Conservation (phyloP, 2,329 filamentous ascomycete species). For the Biscogniauxia mediterranea region DNA sequence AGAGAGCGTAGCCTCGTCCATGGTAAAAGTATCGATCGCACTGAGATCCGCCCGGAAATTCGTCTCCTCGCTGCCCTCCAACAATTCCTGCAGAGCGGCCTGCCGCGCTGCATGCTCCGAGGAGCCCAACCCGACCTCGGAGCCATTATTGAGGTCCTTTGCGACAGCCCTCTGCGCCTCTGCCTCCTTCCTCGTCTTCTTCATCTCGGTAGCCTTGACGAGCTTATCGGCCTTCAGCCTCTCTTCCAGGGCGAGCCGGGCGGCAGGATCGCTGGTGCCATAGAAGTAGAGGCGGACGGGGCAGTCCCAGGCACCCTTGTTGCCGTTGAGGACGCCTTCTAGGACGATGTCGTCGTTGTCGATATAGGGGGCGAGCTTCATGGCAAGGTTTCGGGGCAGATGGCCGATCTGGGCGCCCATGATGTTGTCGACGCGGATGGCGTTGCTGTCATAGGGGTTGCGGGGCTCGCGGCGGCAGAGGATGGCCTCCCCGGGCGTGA, state of each 20-base stretch:
- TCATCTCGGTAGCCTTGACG: constrained; percentile 55
- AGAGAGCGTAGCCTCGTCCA: constrained; percentile 67
- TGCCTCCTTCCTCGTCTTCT: constrained; percentile 52
- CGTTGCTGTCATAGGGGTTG: constrained; percentile 71
- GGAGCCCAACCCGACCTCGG: constrained; percentile 35
- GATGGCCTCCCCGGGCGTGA: constrained; percentile 58
- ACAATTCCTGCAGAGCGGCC: constrained; percentile 60
- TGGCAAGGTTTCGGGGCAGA: constrained; percentile 63
- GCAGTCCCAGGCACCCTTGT: constrained; percentile 67
- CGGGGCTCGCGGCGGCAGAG: constrained; percentile 57
- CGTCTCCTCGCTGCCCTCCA: constrained; percentile 64
- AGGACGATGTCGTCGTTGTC: constrained; percentile 60
- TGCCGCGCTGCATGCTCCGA: constrained; percentile 32
- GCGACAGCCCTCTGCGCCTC: constrained; percentile 49
- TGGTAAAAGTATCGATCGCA: constrained; percentile 67
- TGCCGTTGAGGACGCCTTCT: constrained; percentile 68
- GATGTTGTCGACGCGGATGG: constrained; percentile 77
- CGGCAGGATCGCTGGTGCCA: constrained; percentile 58
- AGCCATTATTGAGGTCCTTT: constrained; percentile 39
- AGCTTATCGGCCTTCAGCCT: constrained; percentile 65
- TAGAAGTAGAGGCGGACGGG: constrained; percentile 69
- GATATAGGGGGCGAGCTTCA: constrained; percentile 73
- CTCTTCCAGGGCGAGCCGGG: constrained; percentile 54
- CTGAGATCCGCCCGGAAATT: constrained; percentile 64
- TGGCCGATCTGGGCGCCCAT: constrained; percentile 75